A percentile compares a stretch with the other conserved stretches of the same genome.
Conservation (phyloP, 352 stramenopile species). For the Pythium vanterpoolii region DNA sequence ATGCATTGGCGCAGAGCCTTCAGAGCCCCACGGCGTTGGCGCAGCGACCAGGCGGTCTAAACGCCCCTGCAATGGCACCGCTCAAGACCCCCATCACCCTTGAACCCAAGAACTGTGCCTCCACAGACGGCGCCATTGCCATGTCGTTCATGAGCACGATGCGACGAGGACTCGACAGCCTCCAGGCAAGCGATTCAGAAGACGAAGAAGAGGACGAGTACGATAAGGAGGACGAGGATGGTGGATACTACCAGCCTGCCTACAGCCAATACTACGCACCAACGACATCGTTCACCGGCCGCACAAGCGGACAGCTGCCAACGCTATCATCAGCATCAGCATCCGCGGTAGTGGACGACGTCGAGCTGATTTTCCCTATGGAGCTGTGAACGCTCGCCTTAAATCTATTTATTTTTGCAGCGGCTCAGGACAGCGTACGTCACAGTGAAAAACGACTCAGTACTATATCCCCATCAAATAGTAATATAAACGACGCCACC, state of each 20-base stretch:
- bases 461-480: not conserved
- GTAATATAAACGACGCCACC: not conserved
- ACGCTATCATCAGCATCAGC: not conserved
- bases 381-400: slow-evolving; percentile 9
- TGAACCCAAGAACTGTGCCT: not conserved
- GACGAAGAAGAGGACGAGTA: slow-evolving; percentile 12
- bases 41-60: not conserved
- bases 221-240: slow-evolving; percentile 16
- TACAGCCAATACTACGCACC: slow-evolving; percentile 25
- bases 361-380: slow-evolving; percentile 25
- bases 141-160: slow-evolving; percentile 25
- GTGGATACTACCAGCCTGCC: slow-evolving; percentile 20
- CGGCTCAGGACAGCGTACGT: too few relatives aligned
- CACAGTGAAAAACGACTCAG: too few relatives aligned
- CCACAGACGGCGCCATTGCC: not conserved
- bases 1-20: not conserved
- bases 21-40: slow-evolving; percentile 13
- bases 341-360: slow-evolving; percentile 12
- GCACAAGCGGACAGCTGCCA: not conserved
- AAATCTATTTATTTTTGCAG: slow-evolving; percentile 12
- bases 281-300: slow-evolving; percentile 16
- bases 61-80: slow-evolving; percentile 12
- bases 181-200: slow-evolving; percentile 11
- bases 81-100: not conserved
- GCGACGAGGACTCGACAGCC: slow-evolving; percentile 15